These are phyloP conservation scores for Streptanthus diversifolius DNA, from an alignment of 345 rosid species.

Conservation along the genomic window DNA sequence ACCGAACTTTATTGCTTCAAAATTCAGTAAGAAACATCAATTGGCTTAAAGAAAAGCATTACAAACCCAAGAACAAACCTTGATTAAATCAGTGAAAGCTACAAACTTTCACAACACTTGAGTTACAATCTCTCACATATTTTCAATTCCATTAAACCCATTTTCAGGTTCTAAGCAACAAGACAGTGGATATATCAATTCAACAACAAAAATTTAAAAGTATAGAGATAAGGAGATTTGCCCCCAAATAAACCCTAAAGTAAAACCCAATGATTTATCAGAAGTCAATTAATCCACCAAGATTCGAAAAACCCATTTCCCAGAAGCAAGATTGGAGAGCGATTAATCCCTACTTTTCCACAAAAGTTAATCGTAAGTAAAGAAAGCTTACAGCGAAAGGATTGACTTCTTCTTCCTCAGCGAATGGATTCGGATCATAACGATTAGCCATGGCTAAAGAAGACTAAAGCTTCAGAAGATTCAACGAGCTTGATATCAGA, in stretches of 20 bases:
- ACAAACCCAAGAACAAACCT: not conserved
- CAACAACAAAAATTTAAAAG: not conserved
- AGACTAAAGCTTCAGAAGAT: not conserved
- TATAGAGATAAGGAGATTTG: not conserved
- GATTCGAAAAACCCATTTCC: not conserved
- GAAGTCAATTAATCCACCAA: not conserved
- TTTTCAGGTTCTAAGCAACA: not conserved
- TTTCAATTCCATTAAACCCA: not conserved
- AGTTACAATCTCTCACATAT: not conserved
- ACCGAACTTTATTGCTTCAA: not conserved
- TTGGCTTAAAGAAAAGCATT: not conserved
- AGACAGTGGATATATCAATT: not conserved
- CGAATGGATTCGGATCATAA: slow-evolving; percentile 49
- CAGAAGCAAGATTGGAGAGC: not conserved
- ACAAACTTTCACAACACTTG: slow-evolving; percentile 1
- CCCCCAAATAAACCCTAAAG: slow-evolving; percentile 9
- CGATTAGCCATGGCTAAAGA: slow-evolving; percentile 31
- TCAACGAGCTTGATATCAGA: not conserved
- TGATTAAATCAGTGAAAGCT: not conserved
- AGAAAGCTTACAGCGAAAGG: slow-evolving; percentile 76
- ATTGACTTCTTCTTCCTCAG: slow-evolving; percentile 86
- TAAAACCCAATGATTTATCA: not conserved
- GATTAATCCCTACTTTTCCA: not conserved
- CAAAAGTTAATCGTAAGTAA: not conserved
- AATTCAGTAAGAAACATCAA: not conserved